Base-by-base conservation (phyloP, 805 yeast species). In the Wickerhamomyces ciferrii region DNA sequence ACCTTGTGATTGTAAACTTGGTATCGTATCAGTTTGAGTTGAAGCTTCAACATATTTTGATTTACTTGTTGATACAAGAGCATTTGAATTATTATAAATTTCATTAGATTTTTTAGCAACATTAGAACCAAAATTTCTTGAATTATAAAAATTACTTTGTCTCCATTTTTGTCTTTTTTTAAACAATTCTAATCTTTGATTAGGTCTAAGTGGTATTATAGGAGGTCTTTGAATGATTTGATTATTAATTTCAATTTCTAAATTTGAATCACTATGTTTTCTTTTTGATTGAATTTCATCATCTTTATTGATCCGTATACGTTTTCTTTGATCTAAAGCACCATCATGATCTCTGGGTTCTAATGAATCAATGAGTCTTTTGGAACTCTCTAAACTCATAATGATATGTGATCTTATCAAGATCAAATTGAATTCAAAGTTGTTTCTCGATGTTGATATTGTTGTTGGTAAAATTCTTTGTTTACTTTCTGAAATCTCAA, bases 151-250 rank as follows among this genome's bases (percentile, higher is more conserved):
- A 5, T 49, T 46, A 7, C 63, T 54, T 40, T 52, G 53, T 46
- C 63, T 56, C 64, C 64, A 60, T 40, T 41, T 51, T 40, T 56
- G 62, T 43, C 54, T 56, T 53, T 56, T 58, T 31, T 53, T 56
- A 27, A 56, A 39, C 21, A 60, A 47, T 21, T 49, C 55, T n/a
- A 60, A 53, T 23, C 64, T 44, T 39, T 60, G 62, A 1, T 51
- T 41, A 6, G 64, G 63, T 23, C 53, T 47, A 2, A 60, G 40
- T 2, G 55, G 57, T 47, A 60, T 55, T 41, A 58, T 49, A 9
- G 62, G 61, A 5, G 44, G 79, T 65, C 66, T 76, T 18, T 34
- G 24, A 14, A 21, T 37, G 5, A 3, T 6, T 37, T 37, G 25
- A n/a, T n/a, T n/a, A n/a, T n/a, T n/a, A n/a, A n/a, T n/a, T n/a